Evolutionary conservation across 192 early-diverging fungal species (phyloP).

Genomic region (Entomortierella parvispora): DNA sequence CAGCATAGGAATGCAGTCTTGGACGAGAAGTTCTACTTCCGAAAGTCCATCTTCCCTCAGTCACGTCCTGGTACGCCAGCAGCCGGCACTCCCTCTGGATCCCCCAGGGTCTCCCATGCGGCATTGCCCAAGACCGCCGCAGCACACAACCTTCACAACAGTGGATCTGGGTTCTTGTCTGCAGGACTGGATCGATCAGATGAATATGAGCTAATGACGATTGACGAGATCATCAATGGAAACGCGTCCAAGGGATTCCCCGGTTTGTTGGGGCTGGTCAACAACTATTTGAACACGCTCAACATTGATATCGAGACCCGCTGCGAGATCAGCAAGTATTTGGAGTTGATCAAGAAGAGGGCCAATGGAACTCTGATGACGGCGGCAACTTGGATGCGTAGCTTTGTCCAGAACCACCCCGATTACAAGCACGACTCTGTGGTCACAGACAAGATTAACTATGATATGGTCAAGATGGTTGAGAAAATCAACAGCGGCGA

Average conservation of each 20-base stretch:
- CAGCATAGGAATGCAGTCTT: slow-evolving; percentile 86
- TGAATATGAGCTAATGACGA: slow-evolving; percentile 77
- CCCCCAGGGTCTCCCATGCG: slow-evolving; percentile 25
- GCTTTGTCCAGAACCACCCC: slow-evolving; percentile 87
- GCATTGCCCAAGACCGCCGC: slow-evolving; percentile 17
- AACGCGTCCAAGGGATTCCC: slow-evolving; percentile 73
- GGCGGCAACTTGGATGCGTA: slow-evolving; percentile 88
- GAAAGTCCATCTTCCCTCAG: slow-evolving; percentile 79
- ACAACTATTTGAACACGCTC: slow-evolving; percentile 83
- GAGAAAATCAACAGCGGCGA: slow-evolving; percentile 68
- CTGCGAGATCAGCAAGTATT: slow-evolving; percentile 74
- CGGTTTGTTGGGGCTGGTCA: slow-evolving; percentile 87
- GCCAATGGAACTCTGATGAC: slow-evolving; percentile 89
- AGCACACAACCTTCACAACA: not conserved
- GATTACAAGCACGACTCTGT: slow-evolving; percentile 92
- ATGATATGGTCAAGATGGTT: slow-evolving; percentile 79
- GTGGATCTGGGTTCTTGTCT: not conserved
- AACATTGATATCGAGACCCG: slow-evolving; percentile 77
- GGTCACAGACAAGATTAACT: slow-evolving; percentile 84
- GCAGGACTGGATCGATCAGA: slow-evolving; percentile 49
- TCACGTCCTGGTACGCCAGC: slow-evolving; percentile 49
- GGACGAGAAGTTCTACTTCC: slow-evolving; percentile 89
- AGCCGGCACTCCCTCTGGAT: slow-evolving; percentile 39
- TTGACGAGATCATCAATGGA: slow-evolving; percentile 95
- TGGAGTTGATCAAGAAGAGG: slow-evolving; percentile 80